Evolutionary conservation across 495 filamentous ascomycete genomes (phyloP).

Genomic region (Podospora anserina): DNA sequence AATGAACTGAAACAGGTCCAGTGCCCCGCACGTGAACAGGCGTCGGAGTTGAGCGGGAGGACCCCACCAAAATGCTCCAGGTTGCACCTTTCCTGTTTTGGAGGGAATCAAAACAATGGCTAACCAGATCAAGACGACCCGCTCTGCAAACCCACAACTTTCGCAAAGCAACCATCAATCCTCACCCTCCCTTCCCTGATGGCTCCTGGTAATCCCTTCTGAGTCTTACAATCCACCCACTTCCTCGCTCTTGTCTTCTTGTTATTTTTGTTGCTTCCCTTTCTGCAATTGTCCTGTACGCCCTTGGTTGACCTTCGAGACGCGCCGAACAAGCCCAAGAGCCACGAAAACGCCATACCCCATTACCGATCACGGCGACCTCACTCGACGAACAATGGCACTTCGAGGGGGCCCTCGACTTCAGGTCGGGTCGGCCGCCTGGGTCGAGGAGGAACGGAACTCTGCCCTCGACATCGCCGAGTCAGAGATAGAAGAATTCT

Average conservation of each 20-base stretch:
- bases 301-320: conserved; percentile 3
- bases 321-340: conserved; percentile 11
- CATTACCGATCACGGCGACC: conserved; percentile 40
- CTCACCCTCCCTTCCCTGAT: conserved; percentile 14
- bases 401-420: conserved; percentile 51
- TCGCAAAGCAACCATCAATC: conserved; percentile 15
- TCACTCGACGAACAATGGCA: conserved; percentile 44
- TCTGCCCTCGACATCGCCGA: conserved; percentile 49
- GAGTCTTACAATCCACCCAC: not conserved
- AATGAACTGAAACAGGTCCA: not conserved
- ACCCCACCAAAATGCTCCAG: conserved; percentile 23
- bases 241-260: not conserved
- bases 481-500: conserved; percentile 79
- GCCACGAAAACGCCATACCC: conserved; percentile 1
- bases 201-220: too few species aligned
- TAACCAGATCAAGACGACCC: conserved; percentile 19
- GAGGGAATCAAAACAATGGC: conserved; percentile 36
- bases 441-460: conserved; percentile 52
- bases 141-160: conserved; percentile 29
- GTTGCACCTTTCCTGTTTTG: conserved; percentile 28
- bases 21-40: conserved; percentile 29
- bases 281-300: not conserved
- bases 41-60: conserved; percentile 16
- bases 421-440: conserved; percentile 54
- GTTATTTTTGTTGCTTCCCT: not conserved